A percentile compares a stretch with the other conserved stretches of the same genome.
Evolutionary conservation across 257 asterid genomes (phyloP).

Genomic region (Nicotiana otophora): DNA sequence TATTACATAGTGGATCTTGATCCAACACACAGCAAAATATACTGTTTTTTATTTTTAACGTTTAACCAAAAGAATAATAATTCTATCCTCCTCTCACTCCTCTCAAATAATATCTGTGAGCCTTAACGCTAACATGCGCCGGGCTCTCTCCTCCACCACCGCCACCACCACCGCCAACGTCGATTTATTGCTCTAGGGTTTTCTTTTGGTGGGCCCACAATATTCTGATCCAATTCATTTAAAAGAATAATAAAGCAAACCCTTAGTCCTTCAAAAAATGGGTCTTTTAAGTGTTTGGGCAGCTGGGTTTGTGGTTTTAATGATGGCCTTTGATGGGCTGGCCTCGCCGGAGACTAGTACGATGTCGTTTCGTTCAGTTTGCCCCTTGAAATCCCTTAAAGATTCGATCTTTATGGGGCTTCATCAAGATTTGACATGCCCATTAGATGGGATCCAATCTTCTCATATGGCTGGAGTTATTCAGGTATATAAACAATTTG

Average conservation of each 20-base stretch:
- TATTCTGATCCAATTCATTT: constrained; percentile 10
- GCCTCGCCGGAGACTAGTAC: constrained; percentile 38
- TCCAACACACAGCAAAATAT: not conserved
- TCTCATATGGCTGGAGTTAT: constrained; percentile 41
- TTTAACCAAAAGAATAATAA: not conserved
- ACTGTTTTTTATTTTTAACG: not conserved
- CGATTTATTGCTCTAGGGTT: constrained; percentile 13
- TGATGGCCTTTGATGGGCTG: constrained; percentile 39
- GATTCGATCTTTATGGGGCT: constrained; percentile 49
- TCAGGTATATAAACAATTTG: constrained; percentile 41
- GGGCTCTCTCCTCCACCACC: constrained; percentile 29
- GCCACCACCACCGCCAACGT: constrained; percentile 3
- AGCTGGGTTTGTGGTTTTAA: constrained; percentile 39
- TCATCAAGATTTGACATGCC: constrained; percentile 33
- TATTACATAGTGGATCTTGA: not conserved
- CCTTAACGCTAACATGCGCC: constrained; percentile 58
- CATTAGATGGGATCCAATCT: constrained; percentile 31
- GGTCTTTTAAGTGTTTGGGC: constrained; percentile 25
- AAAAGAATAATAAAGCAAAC: not conserved
- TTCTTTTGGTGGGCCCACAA: constrained; percentile 9
- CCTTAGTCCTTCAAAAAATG: constrained; percentile 28
- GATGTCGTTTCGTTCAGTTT: constrained; percentile 37
- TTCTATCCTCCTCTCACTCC: not conserved
- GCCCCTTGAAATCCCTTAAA: constrained; percentile 46
- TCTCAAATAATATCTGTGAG: constrained; percentile 23